Evolutionary conservation across 257 asterid species (phyloP).

Genomic region (Solanum tarijense): DNA sequence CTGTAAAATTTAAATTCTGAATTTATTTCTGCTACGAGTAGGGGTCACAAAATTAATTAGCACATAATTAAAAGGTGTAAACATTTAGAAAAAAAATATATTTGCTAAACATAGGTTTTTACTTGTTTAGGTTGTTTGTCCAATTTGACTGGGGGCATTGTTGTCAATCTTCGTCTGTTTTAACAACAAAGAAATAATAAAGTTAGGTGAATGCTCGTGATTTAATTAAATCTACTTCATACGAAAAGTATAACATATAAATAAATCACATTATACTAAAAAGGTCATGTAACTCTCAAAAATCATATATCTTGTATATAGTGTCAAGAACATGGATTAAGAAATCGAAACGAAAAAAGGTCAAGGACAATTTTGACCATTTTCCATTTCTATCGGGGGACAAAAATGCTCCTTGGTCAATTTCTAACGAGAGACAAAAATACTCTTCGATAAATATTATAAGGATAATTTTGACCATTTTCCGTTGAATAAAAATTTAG

Average conservation of each 20-base stretch:
- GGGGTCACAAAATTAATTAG: neutral
- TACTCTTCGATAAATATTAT: neutral
- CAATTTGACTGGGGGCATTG: neutral
- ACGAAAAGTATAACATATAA: neutral
- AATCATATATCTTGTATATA: neutral
- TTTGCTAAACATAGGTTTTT: neutral
- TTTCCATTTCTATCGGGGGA: neutral
- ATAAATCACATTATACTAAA: neutral
- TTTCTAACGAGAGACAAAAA: neutral
- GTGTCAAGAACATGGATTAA: neutral
- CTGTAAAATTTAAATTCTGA: slow-evolving; percentile 1
- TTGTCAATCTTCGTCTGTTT: neutral
- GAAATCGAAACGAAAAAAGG: neutral
- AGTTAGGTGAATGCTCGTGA: neutral
- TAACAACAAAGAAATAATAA: neutral
- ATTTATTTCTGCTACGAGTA: neutral
- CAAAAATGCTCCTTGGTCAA: neutral
- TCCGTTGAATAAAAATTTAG: neutral
- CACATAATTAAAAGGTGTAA: neutral
- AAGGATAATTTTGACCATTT: neutral
- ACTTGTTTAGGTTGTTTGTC: neutral
- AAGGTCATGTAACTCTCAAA: neutral
- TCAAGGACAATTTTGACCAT: neutral
- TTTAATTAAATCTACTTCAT: neutral
- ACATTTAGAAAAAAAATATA: neutral